Base-by-base conservation (phyloP, 2,329 filamentous ascomycete species). In the Corinectria fuckeliana region DNA sequence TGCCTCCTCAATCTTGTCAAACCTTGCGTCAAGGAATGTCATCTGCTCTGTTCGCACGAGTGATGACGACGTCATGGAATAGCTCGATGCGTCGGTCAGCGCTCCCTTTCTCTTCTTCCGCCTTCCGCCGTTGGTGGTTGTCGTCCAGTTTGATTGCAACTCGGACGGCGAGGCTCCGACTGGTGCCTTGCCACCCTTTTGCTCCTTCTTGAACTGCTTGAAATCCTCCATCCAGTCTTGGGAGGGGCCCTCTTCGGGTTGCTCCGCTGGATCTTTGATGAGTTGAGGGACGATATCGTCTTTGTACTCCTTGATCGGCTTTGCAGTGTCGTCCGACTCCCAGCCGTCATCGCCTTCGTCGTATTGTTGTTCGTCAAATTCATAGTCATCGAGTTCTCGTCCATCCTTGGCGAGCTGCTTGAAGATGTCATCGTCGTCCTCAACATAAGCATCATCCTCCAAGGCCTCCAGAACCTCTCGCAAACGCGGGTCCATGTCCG, bases 71-170 rank as follows among this genome's bases (percentile, higher is more conserved):
- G 91, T 93, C 93, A 97, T 97, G 51, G 91, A 95, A 77, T 95
- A 96, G 58, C 86, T 88, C 1, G 93, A 95, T 1, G 91, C 90
- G 65, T 91, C 92, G 3, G 94, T 98, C 75, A 96, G 79, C 2
- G 95, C 94, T 44, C 93, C 94, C 81, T 97, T 98, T 72, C 94
- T 88, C 85, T 97, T 97, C 88, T 98, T 98, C 62, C 85, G 85
- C 51, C 91, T 87, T 11, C 92, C 92, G 32, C 91, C 92, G 62
- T 89, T 90, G 1, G 91, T 89, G 2, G 90, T 93, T 1, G 90
- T 88, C 2, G 90, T 93, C 79, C 90, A 85, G 66, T 89, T 81
- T 5, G 90, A 91, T 70, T 91, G 87, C 45, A 89, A 71, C 63
- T 90, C 89, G 3, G 88, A 89, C 14, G 84, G 83, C 25, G 75